These are phyloP conservation scores for Sisymbrium irio DNA, from an alignment of 345 rosid species.

Conservation along the genomic window DNA sequence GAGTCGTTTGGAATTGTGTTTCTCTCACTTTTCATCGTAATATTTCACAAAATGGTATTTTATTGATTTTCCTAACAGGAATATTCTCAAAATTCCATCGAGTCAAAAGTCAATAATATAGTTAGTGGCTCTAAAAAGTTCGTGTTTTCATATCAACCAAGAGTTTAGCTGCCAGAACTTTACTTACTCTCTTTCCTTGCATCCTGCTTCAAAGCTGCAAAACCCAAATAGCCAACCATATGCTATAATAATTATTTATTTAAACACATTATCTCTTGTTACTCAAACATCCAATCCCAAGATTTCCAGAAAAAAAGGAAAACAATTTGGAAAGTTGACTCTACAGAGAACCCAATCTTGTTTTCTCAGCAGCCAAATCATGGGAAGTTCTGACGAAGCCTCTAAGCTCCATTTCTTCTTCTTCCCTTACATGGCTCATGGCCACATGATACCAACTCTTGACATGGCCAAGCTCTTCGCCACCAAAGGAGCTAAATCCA, in stretches of 20 bases:
- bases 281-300: not conserved
- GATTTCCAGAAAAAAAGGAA: not conserved
- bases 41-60: not conserved
- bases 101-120: constrained; percentile 1
- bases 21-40: not conserved
- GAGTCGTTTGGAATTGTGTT: not conserved
- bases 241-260: not conserved
- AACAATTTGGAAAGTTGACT: not conserved
- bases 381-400: constrained; percentile 22
- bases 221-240: not conserved
- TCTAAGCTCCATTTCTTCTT: constrained; percentile 39
- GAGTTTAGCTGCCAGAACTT: not conserved
- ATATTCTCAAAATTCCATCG: not conserved
- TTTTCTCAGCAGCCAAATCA: constrained; percentile 15
- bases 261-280: not conserved
- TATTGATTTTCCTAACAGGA: not conserved
- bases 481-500: constrained; percentile 38
- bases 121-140: not conserved
- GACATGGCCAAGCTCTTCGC: constrained; percentile 61
- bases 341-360: constrained; percentile 8
- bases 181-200: not conserved
- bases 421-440: constrained; percentile 56
- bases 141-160: not conserved
- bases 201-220: not conserved
- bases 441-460: constrained; percentile 51